Percentiles rank a stretch among this genome's conserved stretches.
phyloP scores from a whole-genome alignment of 2,329 filamentous ascomycete species.

The Pseudogymnoascus sp. region DNA sequence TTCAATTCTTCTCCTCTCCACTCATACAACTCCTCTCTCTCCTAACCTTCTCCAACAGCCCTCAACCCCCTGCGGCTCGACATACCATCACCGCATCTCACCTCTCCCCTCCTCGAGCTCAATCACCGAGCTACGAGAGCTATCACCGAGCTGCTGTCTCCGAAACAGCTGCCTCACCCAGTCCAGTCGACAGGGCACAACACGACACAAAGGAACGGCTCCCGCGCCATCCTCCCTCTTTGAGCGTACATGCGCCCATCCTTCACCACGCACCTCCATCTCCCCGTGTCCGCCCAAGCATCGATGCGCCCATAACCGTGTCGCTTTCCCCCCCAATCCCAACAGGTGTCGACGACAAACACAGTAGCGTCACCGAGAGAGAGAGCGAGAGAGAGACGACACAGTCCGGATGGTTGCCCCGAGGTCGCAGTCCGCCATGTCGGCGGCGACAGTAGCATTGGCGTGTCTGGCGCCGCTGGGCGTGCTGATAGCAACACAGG shows the following conservation, averaged over 20 bases:
- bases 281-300: not conserved
- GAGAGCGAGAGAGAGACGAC: not conserved
- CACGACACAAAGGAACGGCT: not conserved
- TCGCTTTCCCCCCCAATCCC: not conserved
- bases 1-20: not conserved
- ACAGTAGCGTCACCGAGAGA: not conserved
- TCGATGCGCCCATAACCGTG: not conserved
- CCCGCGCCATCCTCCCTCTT: not conserved
- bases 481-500: not conserved
- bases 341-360: not conserved
- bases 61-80: not conserved
- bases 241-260: not conserved
- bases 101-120: not conserved
- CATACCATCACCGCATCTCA: not conserved
- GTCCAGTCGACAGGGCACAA: not conserved
- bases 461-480: not conserved
- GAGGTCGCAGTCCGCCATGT: constrained; percentile 2
- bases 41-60: not conserved
- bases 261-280: not conserved
- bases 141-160: not conserved
- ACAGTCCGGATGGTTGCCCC: constrained; percentile 2
- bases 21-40: not conserved
- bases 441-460: not conserved
- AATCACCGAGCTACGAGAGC: constrained; percentile 1
- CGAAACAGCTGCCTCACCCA: not conserved